Conservation (phyloP, 306 rosid species). For the Dicorynia guianensis region DNA sequence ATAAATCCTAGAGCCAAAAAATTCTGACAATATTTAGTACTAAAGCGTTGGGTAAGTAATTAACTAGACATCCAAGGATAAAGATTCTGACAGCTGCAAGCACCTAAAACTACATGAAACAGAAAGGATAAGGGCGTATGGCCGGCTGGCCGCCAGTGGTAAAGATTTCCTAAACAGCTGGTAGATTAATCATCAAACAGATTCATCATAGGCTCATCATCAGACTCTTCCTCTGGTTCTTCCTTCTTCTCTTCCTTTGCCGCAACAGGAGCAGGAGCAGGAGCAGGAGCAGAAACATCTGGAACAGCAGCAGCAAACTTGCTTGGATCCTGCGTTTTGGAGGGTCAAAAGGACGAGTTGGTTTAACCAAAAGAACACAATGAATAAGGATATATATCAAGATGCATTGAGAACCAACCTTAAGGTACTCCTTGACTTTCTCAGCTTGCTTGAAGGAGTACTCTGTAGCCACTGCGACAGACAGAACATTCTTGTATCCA, state of each 20-base stretch:
- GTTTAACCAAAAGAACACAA: not conserved
- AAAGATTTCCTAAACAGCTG: too few species aligned
- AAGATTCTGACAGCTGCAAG: too few species aligned
- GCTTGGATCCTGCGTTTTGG: slow-evolving; percentile 30
- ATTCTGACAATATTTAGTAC: too few species aligned
- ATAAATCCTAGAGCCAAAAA: too few species aligned
- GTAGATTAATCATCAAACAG: too few species aligned
- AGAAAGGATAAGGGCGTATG: too few species aligned
- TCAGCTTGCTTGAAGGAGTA: slow-evolving; percentile 46
- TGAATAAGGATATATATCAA: not conserved
- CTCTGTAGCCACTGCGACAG: slow-evolving; percentile 56
- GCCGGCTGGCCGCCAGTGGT: too few species aligned
- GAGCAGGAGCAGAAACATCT: not conserved
- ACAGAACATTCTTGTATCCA: slow-evolving; percentile 60
- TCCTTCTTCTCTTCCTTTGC: slow-evolving; percentile 56
- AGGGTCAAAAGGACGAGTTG: too few species aligned
- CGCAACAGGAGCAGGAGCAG: slow-evolving; percentile 23
- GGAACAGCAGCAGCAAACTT: slow-evolving; percentile 21
- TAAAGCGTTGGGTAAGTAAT: too few species aligned
- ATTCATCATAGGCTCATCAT: slow-evolving; percentile 41
- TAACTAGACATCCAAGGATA: too few species aligned
- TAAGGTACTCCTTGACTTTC: slow-evolving; percentile 58
- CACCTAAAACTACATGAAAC: too few species aligned
- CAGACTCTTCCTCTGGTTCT: slow-evolving; percentile 62
- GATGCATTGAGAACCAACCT: slow-evolving; percentile 33